phyloP scores from a whole-genome alignment of 805 yeast species.

The Metschnikowia kunwiensis region DNA sequence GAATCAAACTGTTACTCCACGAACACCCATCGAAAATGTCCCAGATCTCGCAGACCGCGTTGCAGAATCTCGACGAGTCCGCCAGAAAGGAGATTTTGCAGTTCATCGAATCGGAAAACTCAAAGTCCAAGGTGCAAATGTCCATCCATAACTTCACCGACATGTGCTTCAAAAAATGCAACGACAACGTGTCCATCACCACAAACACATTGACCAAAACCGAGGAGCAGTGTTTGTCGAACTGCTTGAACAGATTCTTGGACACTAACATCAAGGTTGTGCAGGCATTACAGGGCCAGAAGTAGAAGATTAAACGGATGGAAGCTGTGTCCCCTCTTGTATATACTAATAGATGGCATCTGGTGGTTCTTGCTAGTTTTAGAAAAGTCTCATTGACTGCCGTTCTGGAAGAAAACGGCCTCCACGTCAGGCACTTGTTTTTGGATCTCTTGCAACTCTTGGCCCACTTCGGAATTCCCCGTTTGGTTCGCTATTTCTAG shows the following conservation, averaged over 20 bases:
- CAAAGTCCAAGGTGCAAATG: constrained; percentile 83
- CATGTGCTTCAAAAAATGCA: constrained; percentile 86
- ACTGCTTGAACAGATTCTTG: constrained; percentile 81
- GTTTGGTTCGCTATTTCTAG: too few species aligned
- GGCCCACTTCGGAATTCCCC: too few species aligned
- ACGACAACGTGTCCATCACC: constrained; percentile 43
- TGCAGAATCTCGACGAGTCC: constrained; percentile 53
- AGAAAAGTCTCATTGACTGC: too few species aligned
- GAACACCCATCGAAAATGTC: constrained; percentile 25
- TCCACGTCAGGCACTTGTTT: constrained; percentile 10
- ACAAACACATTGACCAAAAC: constrained; percentile 47
- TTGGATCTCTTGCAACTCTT: too few species aligned
- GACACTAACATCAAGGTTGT: constrained; percentile 87
- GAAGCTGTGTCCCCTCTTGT: constrained; percentile 3
- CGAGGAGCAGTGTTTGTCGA: constrained; percentile 72
- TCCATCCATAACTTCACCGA: constrained; percentile 87
- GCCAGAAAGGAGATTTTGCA: constrained; percentile 71
- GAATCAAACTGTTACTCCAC: too few species aligned
- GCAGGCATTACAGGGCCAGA: constrained; percentile 44
- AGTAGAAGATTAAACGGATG: constrained; percentile 9
- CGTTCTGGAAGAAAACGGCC: background rate
- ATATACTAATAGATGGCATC: constrained; percentile 3
- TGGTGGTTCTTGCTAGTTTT: too few species aligned
- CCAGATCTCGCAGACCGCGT: constrained; percentile 32
- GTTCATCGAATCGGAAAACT: constrained; percentile 78